Percentiles rank a stretch among this genome's conserved stretches.
Evolutionary conservation across 441 rosid genomes (phyloP).

Genomic region (Melastoma candidum): DNA sequence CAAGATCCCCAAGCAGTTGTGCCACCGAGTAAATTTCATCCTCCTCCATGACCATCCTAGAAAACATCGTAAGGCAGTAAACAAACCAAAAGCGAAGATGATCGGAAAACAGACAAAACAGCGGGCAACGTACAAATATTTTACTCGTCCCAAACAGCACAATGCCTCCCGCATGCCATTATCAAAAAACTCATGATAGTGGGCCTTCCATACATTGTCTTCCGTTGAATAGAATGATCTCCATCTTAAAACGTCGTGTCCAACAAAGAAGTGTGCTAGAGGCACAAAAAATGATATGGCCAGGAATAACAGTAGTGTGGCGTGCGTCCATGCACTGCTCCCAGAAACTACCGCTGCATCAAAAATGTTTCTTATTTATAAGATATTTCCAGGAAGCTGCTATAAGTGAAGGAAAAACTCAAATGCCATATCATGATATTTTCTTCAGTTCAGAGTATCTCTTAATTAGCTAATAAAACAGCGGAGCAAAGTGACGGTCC

Average conservation of each 20-base stretch:
- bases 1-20: constrained; percentile 73
- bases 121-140: constrained; percentile 48
- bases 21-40: constrained; percentile 90
- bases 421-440: constrained; percentile 1
- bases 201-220: constrained; percentile 90
- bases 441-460: background rate
- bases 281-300: constrained; percentile 41
- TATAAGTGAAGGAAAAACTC: background rate
- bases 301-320: constrained; percentile 35
- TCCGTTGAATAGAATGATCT: constrained; percentile 73
- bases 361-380: constrained; percentile 14
- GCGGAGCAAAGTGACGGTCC: too few species aligned
- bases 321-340: constrained; percentile 40
- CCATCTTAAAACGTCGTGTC: constrained; percentile 77
- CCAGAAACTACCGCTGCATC: constrained; percentile 34
- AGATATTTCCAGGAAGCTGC: background rate
- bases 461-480: too few species aligned
- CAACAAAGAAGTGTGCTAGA: constrained; percentile 59
- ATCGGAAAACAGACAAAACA: background rate
- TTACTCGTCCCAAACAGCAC: constrained; percentile 80
- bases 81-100: constrained; percentile 7
- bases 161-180: constrained; percentile 83
- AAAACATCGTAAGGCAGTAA: constrained; percentile 13
- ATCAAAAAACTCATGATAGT: constrained; percentile 88
- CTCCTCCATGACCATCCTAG: constrained; percentile 61